Percentiles rank a stretch among this genome's conserved stretches.
phyloP scores from a whole-genome alignment of 202 grass and related monocot species.

The Setaria italica region DNA sequence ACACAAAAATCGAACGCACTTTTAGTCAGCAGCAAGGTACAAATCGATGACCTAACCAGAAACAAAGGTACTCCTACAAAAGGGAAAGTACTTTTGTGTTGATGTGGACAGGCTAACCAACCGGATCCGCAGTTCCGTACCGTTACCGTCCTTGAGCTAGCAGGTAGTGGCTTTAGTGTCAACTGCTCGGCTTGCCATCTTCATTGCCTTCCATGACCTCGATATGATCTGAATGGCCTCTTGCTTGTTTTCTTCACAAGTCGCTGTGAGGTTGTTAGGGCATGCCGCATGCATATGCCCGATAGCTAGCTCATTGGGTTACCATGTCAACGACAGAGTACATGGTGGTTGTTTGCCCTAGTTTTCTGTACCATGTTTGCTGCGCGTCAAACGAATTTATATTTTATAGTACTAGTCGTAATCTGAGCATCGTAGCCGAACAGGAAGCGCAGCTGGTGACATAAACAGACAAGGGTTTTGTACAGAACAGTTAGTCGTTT shows the following conservation, averaged over 20 bases:
- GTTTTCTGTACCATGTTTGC: background rate
- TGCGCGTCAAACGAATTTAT: background rate
- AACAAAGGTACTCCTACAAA: no score
- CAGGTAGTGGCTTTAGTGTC: background rate
- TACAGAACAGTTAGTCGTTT: background rate
- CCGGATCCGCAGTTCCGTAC: background rate
- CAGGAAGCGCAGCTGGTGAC: background rate
- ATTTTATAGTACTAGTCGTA: no score
- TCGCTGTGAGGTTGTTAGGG: conserved; percentile 11
- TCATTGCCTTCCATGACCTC: no score
- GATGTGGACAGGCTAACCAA: background rate
- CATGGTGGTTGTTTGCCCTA: background rate
- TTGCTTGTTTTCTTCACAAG: conserved; percentile 19
- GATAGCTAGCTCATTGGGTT: conserved; percentile 1
- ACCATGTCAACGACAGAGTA: background rate
- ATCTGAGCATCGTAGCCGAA: background rate
- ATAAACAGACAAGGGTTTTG: background rate
- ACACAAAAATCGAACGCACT: no score
- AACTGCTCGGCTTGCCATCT: no score
- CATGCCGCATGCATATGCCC: background rate
- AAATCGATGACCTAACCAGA: no score
- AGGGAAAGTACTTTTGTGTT: background rate
- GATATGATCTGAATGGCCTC: background rate
- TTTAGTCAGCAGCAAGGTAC: no score
- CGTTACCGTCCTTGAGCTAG: background rate